These are phyloP conservation scores for Silene latifolia DNA, from an alignment of 148 eudicot species.

Conservation along the genomic window DNA sequence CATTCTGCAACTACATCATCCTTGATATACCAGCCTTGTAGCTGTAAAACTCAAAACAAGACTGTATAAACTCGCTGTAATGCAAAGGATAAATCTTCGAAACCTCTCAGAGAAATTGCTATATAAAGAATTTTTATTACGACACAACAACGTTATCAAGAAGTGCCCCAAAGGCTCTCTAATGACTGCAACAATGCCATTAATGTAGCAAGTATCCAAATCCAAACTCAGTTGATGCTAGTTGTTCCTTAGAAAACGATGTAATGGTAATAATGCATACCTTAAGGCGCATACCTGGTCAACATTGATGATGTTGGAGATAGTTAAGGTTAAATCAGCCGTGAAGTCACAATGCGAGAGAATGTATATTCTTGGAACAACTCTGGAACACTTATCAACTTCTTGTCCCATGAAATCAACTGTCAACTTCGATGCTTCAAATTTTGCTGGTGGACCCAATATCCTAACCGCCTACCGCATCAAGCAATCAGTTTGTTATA, in stretches of 20 bases:
- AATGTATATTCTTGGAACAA: constrained; percentile 68
- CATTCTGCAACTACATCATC: constrained; percentile 96
- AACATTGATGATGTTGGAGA: constrained; percentile 60
- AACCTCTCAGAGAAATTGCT: background rate
- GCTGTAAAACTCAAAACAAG: constrained; percentile 38
- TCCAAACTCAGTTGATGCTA: background rate
- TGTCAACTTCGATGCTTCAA: constrained; percentile 75
- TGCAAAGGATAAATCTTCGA: background rate
- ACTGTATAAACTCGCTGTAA: background rate
- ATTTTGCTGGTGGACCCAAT: constrained; percentile 83
- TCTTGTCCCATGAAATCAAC: constrained; percentile 69
- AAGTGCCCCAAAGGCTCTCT: too few species aligned
- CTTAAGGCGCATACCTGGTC: constrained; percentile 67
- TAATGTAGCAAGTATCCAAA: background rate
- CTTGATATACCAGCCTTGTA: constrained; percentile 86
- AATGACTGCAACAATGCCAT: too few species aligned
- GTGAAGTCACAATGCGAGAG: constrained; percentile 94
- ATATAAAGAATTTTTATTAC: too few species aligned
- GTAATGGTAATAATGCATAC: constrained; percentile 24
- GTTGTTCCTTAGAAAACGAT: background rate
- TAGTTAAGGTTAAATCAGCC: constrained; percentile 73
- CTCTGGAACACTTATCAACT: constrained; percentile 35
- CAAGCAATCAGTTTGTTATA: background rate
- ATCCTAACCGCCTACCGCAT: constrained; percentile 59
- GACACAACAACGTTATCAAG: too few species aligned